A percentile compares a stretch with the other conserved stretches of the same genome.
Evolutionary conservation across 75 land plant species (phyloP).

Genomic region (Adiantum capillusveneris): DNA sequence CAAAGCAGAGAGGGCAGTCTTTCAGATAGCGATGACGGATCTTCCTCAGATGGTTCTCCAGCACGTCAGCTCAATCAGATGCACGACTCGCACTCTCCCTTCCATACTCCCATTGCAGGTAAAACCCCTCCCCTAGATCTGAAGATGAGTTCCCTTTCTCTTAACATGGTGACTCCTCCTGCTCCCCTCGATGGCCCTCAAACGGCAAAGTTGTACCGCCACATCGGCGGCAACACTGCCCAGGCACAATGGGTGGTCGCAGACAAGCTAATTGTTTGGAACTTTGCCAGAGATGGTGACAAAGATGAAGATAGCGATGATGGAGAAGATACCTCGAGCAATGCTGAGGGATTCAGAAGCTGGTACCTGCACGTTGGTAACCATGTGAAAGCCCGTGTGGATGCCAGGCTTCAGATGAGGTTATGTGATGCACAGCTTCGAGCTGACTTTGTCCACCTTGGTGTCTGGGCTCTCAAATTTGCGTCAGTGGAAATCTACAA

Average conservation of each 20-base stretch:
- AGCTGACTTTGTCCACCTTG: conserved; percentile 46
- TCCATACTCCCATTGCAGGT: conserved; percentile 11
- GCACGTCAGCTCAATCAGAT: too few relatives aligned
- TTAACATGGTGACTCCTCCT: conserved; percentile 13
- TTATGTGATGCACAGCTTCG: conserved; percentile 34
- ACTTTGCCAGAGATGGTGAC: conserved; percentile 35
- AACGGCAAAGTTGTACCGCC: conserved; percentile 61
- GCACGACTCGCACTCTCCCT: too few relatives aligned
- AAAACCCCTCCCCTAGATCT: conserved; percentile 10
- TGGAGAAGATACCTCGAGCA: conserved; percentile 7
- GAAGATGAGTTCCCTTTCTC: conserved; percentile 1
- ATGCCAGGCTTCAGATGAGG: conserved; percentile 33
- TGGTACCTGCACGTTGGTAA: conserved; percentile 34
- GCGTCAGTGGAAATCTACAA: conserved; percentile 23
- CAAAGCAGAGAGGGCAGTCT: conserved; percentile 68
- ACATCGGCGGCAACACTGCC: conserved; percentile 55
- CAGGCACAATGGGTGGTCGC: conserved; percentile 63
- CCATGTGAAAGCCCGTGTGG: conserved; percentile 19
- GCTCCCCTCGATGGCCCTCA: neutral
- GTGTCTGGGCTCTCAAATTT: conserved; percentile 71
- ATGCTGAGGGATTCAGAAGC: neutral
- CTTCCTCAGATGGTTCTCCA: too few relatives aligned
- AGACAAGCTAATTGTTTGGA: conserved; percentile 48
- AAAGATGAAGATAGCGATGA: conserved; percentile 19
- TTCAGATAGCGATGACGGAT: conserved; percentile 39